Evolutionary conservation across 2,329 filamentous ascomycete genomes (phyloP).

Genomic region (Hymenoscyphus linearis): DNA sequence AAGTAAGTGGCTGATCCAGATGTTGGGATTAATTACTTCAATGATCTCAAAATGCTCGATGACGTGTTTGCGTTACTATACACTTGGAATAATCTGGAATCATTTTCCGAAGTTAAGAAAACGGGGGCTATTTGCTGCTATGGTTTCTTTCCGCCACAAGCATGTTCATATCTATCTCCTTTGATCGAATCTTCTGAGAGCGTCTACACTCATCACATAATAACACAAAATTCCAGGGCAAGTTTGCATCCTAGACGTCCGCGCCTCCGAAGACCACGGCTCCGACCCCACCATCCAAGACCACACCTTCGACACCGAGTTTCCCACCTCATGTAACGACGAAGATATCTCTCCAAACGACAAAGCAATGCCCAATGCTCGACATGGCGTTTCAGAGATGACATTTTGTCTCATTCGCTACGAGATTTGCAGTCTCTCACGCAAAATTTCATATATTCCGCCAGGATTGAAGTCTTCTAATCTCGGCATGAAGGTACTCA

Average conservation of each 20-base stretch:
- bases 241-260: conserved; percentile 52
- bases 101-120: too few species aligned
- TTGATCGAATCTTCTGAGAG: too few species aligned
- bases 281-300: conserved; percentile 55
- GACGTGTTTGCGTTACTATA: too few species aligned
- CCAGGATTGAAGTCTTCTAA: conserved; percentile 17
- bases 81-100: too few species aligned
- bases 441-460: conserved; percentile 24
- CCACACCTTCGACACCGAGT: conserved; percentile 53
- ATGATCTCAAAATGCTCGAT: too few species aligned
- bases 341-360: conserved; percentile 39
- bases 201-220: too few species aligned
- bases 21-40: too few species aligned
- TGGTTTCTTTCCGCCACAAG: too few species aligned
- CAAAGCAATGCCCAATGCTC: conserved; percentile 19
- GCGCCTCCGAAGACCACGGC: conserved; percentile 58
- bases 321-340: conserved; percentile 46
- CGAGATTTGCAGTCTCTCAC: conserved; percentile 28
- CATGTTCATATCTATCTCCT: too few species aligned
- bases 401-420: conserved; percentile 35
- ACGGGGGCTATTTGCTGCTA: too few species aligned
- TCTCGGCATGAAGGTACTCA: conserved; percentile 7
- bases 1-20: too few species aligned
- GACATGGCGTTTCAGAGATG: conserved; percentile 35
- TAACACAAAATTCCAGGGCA: conserved; percentile 36